phyloP scores from a whole-genome alignment of 2,329 filamentous ascomycete genomes.

The Nothopassalora personata region DNA sequence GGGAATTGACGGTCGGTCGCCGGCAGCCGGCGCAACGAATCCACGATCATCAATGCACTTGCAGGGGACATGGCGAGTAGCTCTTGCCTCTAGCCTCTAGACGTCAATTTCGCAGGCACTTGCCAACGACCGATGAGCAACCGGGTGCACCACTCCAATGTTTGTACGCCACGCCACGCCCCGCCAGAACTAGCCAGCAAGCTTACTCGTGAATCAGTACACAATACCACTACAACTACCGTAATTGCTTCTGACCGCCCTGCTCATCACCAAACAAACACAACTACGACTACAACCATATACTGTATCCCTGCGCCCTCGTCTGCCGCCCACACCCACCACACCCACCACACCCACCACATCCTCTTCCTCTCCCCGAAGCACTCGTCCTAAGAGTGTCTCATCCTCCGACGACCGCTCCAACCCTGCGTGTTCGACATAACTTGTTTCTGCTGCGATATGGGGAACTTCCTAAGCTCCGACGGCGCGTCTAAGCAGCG shows the following conservation, averaged over 20 bases:
- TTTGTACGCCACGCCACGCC: conserved; percentile 1
- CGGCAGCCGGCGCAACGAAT: background rate
- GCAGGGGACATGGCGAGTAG: background rate
- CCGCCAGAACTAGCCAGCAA: background rate
- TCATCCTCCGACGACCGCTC: background rate
- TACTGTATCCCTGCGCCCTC: background rate
- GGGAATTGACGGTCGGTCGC: too few relatives aligned
- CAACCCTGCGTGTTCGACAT: background rate
- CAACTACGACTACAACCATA: background rate
- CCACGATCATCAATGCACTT: background rate
- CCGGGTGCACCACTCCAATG: background rate
- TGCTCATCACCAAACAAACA: background rate
- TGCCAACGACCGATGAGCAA: background rate
- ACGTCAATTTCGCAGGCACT: conserved; percentile 1
- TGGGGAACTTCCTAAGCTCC: conserved; percentile 18
- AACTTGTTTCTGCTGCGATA: conserved; percentile 3
- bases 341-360: background rate
- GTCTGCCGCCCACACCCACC: background rate
- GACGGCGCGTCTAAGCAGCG: conserved; percentile 16
- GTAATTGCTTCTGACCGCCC: background rate
- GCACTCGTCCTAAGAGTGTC: background rate
- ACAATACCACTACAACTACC: background rate
- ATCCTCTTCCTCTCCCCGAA: background rate
- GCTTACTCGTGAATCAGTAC: background rate
- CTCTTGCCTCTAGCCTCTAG: too few relatives aligned